These are phyloP conservation scores for Populus hybrid DNA, from an alignment of 441 rosid species.

Conservation along the genomic window DNA sequence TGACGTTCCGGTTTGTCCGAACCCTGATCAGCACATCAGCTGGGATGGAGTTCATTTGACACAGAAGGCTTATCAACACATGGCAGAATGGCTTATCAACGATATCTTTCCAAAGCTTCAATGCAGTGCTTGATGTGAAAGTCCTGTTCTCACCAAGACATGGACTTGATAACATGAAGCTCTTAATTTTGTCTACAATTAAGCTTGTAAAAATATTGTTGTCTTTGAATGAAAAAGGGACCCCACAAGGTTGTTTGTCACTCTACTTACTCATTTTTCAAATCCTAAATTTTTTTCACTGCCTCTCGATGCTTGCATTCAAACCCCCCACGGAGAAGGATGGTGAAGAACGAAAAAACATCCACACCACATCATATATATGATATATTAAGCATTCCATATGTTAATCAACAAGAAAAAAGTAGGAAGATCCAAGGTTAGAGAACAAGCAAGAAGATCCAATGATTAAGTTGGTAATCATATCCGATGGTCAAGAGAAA, in stretches of 20 bases:
- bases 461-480: too few relatives aligned
- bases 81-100: background rate
- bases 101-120: constrained; percentile 1
- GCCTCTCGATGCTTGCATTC: too few relatives aligned
- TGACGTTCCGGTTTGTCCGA: background rate
- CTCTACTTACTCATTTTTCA: background rate
- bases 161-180: background rate
- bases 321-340: background rate
- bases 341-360: background rate
- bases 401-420: too few relatives aligned
- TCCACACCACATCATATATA: background rate
- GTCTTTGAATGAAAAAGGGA: too few relatives aligned
- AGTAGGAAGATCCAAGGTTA: too few relatives aligned
- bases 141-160: background rate
- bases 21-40: background rate
- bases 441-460: too few relatives aligned
- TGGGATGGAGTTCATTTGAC: constrained; percentile 6
- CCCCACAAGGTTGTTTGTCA: background rate
- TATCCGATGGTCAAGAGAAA: too few relatives aligned
- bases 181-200: background rate
- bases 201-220: background rate
- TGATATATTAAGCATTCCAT: background rate
- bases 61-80: background rate
- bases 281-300: background rate
- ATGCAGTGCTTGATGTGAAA: background rate